Evolutionary conservation across 2,329 filamentous ascomycete genomes (phyloP), one percentile per base, ranked within the genome.

Genomic region (Meredithiella fracta): DNA sequence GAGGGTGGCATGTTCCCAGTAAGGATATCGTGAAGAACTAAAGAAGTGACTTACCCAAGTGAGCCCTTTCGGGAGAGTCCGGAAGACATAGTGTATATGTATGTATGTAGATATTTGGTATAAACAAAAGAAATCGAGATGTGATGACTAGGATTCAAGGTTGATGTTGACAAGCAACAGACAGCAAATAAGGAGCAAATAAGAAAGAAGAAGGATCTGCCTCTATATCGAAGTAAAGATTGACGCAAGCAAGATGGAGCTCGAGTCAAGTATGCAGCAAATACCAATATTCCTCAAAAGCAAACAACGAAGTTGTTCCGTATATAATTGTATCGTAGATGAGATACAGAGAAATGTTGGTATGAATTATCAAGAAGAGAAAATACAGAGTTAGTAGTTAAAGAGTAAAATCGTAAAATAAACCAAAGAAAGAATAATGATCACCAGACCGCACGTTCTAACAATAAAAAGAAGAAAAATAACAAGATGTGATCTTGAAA

Each of bases 381-480:
- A 9, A 47, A 47, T 4, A 34, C 44, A 49, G 53, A 55, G 37
- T 29, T 47, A 20, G 40, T 29, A 55, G 42, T 47, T 9, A 47
- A 47, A 23, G 44, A 11, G 14, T 14, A 11, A 31, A 38, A 50
- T 49, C 9, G 22, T n/a, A 26, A 31, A 34, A 52, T 4, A 47
- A 51, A 44, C 42, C 26, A 44, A 37, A 47, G 9, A 22, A 34
- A 53, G 31, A 53, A 37, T 22, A 53, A 37, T 22, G 17, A 15
- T 22, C 29, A 26, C 22, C 31, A 50, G 38, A 40, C 22, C 31
- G 31, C 14, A n/a, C 7, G 42, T 23, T 44, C 22, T 34, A 29
- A 20, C 26, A 37, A 51, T 17, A 53, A 56, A 53, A 38, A n/a
- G 56, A 52, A 17, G 51, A 58, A 20, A 59, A 44, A 37, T 22